Base-by-base conservation (phyloP, 2,329 filamentous ascomycete species). In the Xylariaceae sp. region DNA sequence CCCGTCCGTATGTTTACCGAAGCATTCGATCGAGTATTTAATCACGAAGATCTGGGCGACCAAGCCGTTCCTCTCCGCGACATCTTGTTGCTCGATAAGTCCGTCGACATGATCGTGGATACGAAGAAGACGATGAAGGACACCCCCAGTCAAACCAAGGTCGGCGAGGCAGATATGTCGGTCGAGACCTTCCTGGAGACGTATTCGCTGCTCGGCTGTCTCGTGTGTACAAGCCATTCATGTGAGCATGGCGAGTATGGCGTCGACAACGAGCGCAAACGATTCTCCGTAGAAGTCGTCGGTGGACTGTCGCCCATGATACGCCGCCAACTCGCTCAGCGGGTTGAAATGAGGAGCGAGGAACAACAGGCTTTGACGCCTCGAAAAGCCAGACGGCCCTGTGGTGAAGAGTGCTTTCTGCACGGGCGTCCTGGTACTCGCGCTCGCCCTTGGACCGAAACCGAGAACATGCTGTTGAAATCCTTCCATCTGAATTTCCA, bases 221-320 rank as follows among this genome's bases (percentile, higher is more conserved):
- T 81, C n/a, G 75, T 82, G 45, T 83, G 80, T 64, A 78, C 74
- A 58, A 77, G 77, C 44, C 76, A 82, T 61, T 81, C 79, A 11
- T 83, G 80, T 51, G 80, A 83, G 58, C 80, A 83, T 54, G 80
- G 80, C 41, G 79, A 82, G 47, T 82, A 81, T 45, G 76, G 80
- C 47, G 62, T 66, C 6, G 75, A 76, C 44, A 77, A 78, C 51
- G 77, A 80, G 57, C 72, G 75, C 32, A 76, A 73, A 42, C 68
- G 74, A 3, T 78, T 82, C 58, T 79, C 77, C 3, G 68, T 81
- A n/a, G 73, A 76, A 35, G 60, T 64, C 45, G 63, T 68, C n/a
- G 68, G 64, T 11, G 68, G 69, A 12, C 53, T 72, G 12, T 62
- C 63, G 12, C 63, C 62, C 18, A 65, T 60, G 66, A 66, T 66